Conservation (phyloP, 2,329 filamentous ascomycete genomes). For the Penicillium griseofulvum region DNA sequence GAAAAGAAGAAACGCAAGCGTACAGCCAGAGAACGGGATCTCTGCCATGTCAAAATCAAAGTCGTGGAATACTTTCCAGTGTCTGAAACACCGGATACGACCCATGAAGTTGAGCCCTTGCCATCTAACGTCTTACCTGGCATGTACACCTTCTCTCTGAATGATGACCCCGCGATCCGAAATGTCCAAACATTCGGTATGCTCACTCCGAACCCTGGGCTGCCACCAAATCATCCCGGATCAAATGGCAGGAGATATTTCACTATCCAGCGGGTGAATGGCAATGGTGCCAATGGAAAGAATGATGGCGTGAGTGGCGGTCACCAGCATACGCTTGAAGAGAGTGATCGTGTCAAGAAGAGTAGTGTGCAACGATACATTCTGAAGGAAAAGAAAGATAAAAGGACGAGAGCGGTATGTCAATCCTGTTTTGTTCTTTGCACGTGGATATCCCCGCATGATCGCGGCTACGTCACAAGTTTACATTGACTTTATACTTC, state of each 20-base stretch:
- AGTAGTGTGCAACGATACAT: conserved; percentile 69
- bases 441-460: conserved; percentile 12
- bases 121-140: conserved; percentile 23
- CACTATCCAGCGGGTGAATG: conserved; percentile 75
- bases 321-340: conserved; percentile 71
- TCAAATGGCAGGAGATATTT: conserved; percentile 59
- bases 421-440: conserved; percentile 13
- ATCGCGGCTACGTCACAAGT: conserved; percentile 21
- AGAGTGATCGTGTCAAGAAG: conserved; percentile 78
- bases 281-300: conserved; percentile 70
- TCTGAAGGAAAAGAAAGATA: conserved; percentile 63
- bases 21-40: conserved; percentile 68
- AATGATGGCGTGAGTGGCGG: conserved; percentile 66
- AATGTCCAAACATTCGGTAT: conserved; percentile 42
- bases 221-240: conserved; percentile 49
- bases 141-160: conserved; percentile 25
- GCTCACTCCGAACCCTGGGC: conserved; percentile 39
- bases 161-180: conserved; percentile 4
- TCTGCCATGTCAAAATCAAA: conserved; percentile 87
- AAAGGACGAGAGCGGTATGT: conserved; percentile 59
- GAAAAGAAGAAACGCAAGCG: conserved; percentile 80
- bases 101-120: conserved; percentile 20
- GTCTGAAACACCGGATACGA: conserved; percentile 27
- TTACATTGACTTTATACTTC: background rate
- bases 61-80: conserved; percentile 72